Conservation (phyloP, 495 filamentous ascomycete genomes). For the Aspergillus mulundensis region DNA sequence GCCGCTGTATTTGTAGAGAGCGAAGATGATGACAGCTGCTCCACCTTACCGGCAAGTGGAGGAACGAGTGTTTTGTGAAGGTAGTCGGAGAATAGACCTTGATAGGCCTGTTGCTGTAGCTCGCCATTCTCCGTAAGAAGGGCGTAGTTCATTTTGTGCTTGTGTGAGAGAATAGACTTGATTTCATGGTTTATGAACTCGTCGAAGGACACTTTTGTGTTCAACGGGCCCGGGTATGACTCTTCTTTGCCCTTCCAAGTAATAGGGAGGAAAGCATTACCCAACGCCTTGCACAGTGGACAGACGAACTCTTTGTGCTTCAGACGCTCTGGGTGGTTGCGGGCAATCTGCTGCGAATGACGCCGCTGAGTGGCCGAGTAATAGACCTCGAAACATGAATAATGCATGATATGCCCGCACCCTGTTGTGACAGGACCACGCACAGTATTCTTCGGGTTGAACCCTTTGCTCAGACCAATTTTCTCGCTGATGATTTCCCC, state of each 20-base stretch:
- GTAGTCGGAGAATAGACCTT: conserved; percentile 62
- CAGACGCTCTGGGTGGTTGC: conserved; percentile 81
- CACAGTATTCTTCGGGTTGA: conserved; percentile 60
- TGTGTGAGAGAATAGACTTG: conserved; percentile 29
- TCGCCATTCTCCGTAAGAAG: conserved; percentile 42
- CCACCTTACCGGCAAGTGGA: conserved; percentile 57
- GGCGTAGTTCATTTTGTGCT: conserved; percentile 26
- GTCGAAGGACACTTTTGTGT: conserved; percentile 55
- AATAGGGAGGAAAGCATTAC: conserved; percentile 92
- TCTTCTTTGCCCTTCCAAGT: conserved; percentile 93
- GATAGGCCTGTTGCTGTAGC: conserved; percentile 36
- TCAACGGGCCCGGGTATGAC: conserved; percentile 64
- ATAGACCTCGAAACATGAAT: conserved; percentile 89
- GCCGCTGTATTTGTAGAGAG: conserved; percentile 30
- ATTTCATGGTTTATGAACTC: conserved; percentile 44
- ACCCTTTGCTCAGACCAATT: conserved; percentile 84
- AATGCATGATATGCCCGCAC: conserved; percentile 99
- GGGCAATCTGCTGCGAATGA: conserved; percentile 85
- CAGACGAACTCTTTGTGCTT: conserved; percentile 85
- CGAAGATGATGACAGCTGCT: conserved; percentile 37
- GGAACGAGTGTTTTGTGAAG: conserved; percentile 55
- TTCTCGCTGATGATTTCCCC: conserved; percentile 66
- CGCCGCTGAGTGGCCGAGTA: conserved; percentile 73
- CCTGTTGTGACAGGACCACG: conserved; percentile 84
- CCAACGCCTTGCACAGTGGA: conserved; percentile 95